phyloP scores from a whole-genome alignment of 2,329 filamentous ascomycete species.

The Fusarium solani-melongenae region DNA sequence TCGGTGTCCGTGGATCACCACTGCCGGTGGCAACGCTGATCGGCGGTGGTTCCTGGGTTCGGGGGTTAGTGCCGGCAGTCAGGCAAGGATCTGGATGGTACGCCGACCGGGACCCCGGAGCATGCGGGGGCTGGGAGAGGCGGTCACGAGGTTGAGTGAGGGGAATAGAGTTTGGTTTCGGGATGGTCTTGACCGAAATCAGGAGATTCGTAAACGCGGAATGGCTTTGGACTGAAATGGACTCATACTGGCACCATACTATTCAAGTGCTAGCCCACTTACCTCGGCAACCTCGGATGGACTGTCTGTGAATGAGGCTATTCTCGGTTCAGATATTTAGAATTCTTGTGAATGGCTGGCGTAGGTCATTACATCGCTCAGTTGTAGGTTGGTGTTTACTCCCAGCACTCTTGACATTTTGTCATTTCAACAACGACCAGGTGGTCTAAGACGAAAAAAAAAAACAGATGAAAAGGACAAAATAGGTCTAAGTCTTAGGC shows the following conservation, averaged over 20 bases:
- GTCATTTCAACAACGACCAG: neutral
- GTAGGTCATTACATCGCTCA: neutral
- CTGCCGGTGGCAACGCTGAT: neutral
- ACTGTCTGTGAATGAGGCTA: neutral
- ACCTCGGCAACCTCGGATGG: neutral
- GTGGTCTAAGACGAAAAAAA: too few relatives aligned
- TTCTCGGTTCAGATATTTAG: neutral
- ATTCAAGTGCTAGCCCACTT: neutral
- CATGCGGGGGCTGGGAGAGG: slow-evolving; percentile 18
- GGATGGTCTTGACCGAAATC: slow-evolving; percentile 13
- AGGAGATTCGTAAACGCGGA: slow-evolving; percentile 14
- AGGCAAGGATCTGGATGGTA: slow-evolving; percentile 11
- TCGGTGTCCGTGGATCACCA: neutral
- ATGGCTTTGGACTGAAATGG: neutral
- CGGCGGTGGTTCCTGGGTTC: slow-evolving; percentile 1
- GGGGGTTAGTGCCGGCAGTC: slow-evolving; percentile 13
- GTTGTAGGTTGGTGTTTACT: neutral
- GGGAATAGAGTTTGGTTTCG: slow-evolving; percentile 16
- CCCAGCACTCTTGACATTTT: neutral
- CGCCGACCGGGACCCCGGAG: neutral
- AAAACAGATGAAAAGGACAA: too few relatives aligned
- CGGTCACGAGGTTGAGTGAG: slow-evolving; percentile 12
- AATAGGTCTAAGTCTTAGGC: too few relatives aligned
- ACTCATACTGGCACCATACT: neutral
- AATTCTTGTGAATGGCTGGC: neutral